A percentile compares a stretch with the other conserved stretches of the same genome.
These are phyloP conservation scores for Xerocomus amazonicus DNA, from an alignment of 1,284 basidiomycete genomes.

Conservation along the genomic window DNA sequence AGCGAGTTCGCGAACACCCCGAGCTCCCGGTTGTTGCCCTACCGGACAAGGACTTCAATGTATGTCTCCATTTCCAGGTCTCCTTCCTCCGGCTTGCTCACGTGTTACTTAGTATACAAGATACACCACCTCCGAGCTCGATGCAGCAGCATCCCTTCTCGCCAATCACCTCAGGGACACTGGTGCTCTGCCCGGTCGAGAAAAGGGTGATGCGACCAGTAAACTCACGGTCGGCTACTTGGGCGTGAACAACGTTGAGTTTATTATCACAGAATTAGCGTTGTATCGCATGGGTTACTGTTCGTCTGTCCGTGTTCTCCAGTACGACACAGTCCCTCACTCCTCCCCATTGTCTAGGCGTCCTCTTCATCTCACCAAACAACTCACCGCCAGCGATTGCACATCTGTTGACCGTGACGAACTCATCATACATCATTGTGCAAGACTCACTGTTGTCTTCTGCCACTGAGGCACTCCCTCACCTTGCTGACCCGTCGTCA, in stretches of 20 bases:
- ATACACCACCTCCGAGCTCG: conserved; percentile 25
- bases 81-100: not conserved
- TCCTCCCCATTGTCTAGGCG: conserved; percentile 1
- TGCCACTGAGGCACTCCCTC: conserved; percentile 14
- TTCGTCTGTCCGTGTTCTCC: too few species aligned
- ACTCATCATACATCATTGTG: conserved; percentile 40
- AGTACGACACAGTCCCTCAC: too few species aligned
- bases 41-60: conserved; percentile 19
- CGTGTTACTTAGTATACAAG: conserved; percentile 18
- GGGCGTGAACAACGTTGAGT: conserved; percentile 28
- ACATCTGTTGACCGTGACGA: conserved; percentile 50
- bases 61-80: not conserved
- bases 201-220: conserved; percentile 23
- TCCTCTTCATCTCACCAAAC: conserved; percentile 49
- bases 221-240: conserved; percentile 27
- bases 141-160: conserved; percentile 27
- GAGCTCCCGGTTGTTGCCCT: conserved; percentile 21
- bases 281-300: conserved; percentile 32
- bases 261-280: conserved; percentile 28
- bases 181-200: conserved; percentile 21
- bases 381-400: conserved; percentile 55
- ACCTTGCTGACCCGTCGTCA: conserved; percentile 18
- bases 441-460: conserved; percentile 17
- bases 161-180: conserved; percentile 26
- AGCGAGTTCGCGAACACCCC: conserved; percentile 17